phyloP scores from a whole-genome alignment of 768 basidiomycete species.

The Suillus americanus region DNA sequence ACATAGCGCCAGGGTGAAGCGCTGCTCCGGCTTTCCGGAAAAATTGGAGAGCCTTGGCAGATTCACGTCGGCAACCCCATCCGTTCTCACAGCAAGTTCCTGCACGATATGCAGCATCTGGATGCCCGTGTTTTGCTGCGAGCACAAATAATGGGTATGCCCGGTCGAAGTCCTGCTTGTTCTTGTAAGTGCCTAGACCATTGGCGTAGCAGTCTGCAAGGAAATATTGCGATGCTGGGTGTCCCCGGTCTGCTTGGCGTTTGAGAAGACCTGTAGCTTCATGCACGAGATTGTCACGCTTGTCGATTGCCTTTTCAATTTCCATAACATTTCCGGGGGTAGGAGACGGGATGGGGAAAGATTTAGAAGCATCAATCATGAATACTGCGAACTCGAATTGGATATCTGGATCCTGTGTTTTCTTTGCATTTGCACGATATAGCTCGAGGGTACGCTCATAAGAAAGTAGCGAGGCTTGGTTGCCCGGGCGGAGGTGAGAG shows the following conservation, averaged over 20 bases:
- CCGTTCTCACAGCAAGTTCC: conserved; percentile 99
- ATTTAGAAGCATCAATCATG: conserved; percentile 97
- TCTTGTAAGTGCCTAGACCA: conserved; percentile 91
- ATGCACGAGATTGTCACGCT: conserved; percentile 83
- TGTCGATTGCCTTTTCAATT: conserved; percentile 77
- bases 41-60: conserved; percentile 87
- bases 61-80: conserved; percentile 95
- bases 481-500: conserved; percentile 90
- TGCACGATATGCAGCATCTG: conserved; percentile 92
- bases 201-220: conserved; percentile 98
- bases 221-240: conserved; percentile 94
- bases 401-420: conserved; percentile 95
- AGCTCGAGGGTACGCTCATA: conserved; percentile 96
- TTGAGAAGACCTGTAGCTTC: conserved; percentile 89
- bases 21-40: conserved; percentile 92
- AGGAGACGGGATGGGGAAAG: conserved; percentile 71
- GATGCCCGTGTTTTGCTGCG: conserved; percentile 95
- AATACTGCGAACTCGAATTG: conserved; percentile 99
- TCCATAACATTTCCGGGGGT: conserved; percentile 76
- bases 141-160: conserved; percentile 96
- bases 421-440: conserved; percentile 97
- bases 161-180: conserved; percentile 93
- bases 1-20: conserved; percentile 92
- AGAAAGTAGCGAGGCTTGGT: conserved; percentile 88
- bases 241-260: conserved; percentile 90